These are phyloP conservation scores for Sporothrix brunneoviolacea DNA, from an alignment of 2,329 filamentous ascomycete genomes.

Conservation along the genomic window DNA sequence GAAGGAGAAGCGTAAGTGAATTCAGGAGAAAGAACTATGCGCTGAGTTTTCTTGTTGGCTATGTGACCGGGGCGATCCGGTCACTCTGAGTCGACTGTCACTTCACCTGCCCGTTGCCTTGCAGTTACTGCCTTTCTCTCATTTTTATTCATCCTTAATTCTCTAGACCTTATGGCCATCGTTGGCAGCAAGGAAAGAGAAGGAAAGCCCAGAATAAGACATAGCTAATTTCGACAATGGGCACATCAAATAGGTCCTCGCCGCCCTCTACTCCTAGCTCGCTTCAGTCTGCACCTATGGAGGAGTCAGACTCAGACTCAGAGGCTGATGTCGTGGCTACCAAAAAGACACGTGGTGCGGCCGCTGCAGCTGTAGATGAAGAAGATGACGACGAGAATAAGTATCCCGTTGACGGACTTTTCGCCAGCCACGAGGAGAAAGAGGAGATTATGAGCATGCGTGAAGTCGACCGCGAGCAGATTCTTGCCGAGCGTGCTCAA, in stretches of 20 bases:
- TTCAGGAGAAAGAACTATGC: neutral
- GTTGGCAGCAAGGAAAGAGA: too few relatives aligned
- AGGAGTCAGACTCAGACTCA: slow-evolving; percentile 76
- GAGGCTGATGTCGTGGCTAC: slow-evolving; percentile 44
- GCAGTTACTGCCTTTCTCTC: too few relatives aligned
- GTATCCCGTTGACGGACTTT: slow-evolving; percentile 85
- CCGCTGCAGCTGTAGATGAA: slow-evolving; percentile 4
- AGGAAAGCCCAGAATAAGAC: too few relatives aligned
- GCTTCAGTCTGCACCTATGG: slow-evolving; percentile 78
- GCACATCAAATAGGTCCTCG: slow-evolving; percentile 52
- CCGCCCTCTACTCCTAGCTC: slow-evolving; percentile 65
- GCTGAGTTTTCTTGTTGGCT: too few relatives aligned
- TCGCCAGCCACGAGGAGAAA: slow-evolving; percentile 66
- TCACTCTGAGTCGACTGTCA: too few relatives aligned
- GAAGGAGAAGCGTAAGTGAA: slow-evolving; percentile 72
- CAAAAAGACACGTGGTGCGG: slow-evolving; percentile 9
- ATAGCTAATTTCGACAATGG: neutral
- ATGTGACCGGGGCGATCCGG: too few relatives aligned
- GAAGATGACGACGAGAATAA: slow-evolving; percentile 55
- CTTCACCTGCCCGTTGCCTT: too few relatives aligned
- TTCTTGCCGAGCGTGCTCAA: slow-evolving; percentile 79
- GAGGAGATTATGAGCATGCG: slow-evolving; percentile 75
- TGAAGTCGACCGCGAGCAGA: slow-evolving; percentile 84
- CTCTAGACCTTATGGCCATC: too few relatives aligned
- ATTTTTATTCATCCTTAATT: too few relatives aligned